Evolutionary conservation across 2,329 filamentous ascomycete species (phyloP).

Genomic region (Ophiostoma pallidulum): DNA sequence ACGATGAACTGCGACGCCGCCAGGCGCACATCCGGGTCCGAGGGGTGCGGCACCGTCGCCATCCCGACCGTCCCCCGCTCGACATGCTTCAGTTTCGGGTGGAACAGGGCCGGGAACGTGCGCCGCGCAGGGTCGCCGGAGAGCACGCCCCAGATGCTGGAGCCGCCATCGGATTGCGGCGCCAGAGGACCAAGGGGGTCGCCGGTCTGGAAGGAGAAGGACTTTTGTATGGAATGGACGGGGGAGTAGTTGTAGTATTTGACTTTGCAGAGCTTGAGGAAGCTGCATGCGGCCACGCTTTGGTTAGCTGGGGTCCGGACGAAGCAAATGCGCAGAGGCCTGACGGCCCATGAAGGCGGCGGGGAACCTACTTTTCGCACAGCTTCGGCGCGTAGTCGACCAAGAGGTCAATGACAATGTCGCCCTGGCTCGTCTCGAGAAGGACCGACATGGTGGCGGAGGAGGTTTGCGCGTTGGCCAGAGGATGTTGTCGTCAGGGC

Average conservation of each 20-base stretch:
- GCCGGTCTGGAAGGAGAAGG: slow-evolving; percentile 93
- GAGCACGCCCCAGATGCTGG: slow-evolving; percentile 82
- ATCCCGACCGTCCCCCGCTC: slow-evolving; percentile 93
- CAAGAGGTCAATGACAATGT: slow-evolving; percentile 89
- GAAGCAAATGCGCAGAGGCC: neutral
- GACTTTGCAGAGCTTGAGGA: slow-evolving; percentile 95
- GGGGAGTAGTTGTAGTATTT: slow-evolving; percentile 99
- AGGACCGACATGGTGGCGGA: slow-evolving; percentile 68
- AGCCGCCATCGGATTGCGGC: slow-evolving; percentile 79
- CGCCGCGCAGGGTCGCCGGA: slow-evolving; percentile 57
- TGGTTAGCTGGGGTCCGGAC: too few species aligned
- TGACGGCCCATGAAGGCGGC: too few species aligned
- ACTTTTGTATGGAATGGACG: slow-evolving; percentile 82
- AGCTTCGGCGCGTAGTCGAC: slow-evolving; percentile 82
- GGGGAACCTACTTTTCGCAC: slow-evolving; percentile 78
- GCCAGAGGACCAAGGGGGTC: slow-evolving; percentile 85
- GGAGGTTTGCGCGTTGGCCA: neutral
- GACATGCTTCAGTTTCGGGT: slow-evolving; percentile 77
- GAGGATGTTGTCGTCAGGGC: neutral
- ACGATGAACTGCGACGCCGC: slow-evolving; percentile 91
- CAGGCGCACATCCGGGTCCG: slow-evolving; percentile 70
- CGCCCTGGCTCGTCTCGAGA: slow-evolving; percentile 83
- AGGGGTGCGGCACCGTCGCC: slow-evolving; percentile 73
- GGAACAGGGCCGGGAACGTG: slow-evolving; percentile 75
- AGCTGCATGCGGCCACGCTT: slow-evolving; percentile 58